phyloP scores from a whole-genome alignment of 805 yeast species.

The Kuraishia hungarica region DNA sequence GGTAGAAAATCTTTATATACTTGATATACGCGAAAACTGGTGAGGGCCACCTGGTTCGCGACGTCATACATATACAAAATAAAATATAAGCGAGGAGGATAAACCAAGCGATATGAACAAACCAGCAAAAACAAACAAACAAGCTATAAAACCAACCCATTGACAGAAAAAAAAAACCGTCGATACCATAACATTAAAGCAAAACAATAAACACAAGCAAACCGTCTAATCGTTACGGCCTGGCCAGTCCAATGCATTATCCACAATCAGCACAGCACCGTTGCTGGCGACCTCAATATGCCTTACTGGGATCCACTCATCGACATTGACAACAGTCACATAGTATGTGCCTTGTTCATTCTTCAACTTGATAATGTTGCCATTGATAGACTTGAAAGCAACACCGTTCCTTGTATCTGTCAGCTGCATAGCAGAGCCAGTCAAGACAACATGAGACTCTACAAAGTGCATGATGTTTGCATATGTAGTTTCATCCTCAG shows the following conservation, averaged over 20 bases:
- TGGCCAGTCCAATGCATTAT: slow-evolving; percentile 28
- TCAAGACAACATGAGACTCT: slow-evolving; percentile 48
- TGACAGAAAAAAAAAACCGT: too few species aligned
- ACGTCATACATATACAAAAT: not conserved
- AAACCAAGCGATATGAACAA: not conserved
- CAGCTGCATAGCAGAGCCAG: slow-evolving; percentile 6
- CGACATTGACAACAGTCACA: slow-evolving; percentile 21
- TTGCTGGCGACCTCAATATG: slow-evolving; percentile 29
- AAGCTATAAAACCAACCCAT: not conserved
- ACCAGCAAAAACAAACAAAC: not conserved
- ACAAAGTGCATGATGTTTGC: slow-evolving; percentile 52
- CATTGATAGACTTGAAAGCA: slow-evolving; percentile 21
- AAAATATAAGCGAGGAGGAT: too few species aligned
- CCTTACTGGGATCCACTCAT: slow-evolving; percentile 27
- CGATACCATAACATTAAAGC: too few species aligned
- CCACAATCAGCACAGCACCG: slow-evolving; percentile 36
- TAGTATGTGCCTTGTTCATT: slow-evolving; percentile 25
- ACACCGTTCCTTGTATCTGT: slow-evolving; percentile 17
- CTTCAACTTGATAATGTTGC: slow-evolving; percentile 26
- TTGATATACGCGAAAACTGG: too few species aligned
- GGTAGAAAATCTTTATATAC: too few species aligned
- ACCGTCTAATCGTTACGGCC: slow-evolving; percentile 4
- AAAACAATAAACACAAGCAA: too few species aligned
- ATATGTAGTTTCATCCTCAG: slow-evolving; percentile 38
- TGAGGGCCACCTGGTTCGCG: too few species aligned